Conservation (phyloP, 768 basidiomycete genomes). For the Melanogaster broomeanus region DNA sequence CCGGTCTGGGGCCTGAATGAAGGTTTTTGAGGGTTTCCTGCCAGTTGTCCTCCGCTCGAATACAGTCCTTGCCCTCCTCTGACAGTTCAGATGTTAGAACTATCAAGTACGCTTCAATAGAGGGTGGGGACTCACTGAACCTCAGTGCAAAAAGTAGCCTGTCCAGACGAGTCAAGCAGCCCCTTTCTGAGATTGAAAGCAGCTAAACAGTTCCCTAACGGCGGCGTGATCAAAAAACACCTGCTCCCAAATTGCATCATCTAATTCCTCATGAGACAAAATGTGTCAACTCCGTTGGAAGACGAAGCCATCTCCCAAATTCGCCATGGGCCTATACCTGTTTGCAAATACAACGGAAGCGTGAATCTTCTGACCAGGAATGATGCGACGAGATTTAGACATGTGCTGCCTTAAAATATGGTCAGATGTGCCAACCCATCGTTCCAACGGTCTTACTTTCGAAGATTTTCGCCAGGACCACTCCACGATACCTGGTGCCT, state of each 20-base stretch:
- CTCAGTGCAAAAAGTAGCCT: slow-evolving; percentile 18
- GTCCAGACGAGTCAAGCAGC: slow-evolving; percentile 14
- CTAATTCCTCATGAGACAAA: slow-evolving; percentile 3
- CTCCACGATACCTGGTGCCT: slow-evolving; percentile 18
- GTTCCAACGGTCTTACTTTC: not conserved
- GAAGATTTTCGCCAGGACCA: slow-evolving; percentile 11
- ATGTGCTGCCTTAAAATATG: slow-evolving; percentile 8
- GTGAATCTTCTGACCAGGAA: slow-evolving; percentile 20
- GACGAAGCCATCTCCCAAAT: slow-evolving; percentile 17
- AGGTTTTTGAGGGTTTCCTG: not conserved
- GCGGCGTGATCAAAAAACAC: slow-evolving; percentile 13
- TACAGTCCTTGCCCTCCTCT: slow-evolving; percentile 7
- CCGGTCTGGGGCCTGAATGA: slow-evolving; percentile 3
- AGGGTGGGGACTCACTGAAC: slow-evolving; percentile 9
- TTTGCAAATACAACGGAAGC: slow-evolving; percentile 22
- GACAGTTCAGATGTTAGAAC: not conserved
- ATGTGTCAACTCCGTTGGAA: slow-evolving; percentile 5
- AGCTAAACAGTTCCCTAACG: slow-evolving; percentile 7
- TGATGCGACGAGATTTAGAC: slow-evolving; percentile 15
- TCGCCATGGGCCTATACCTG: slow-evolving; percentile 15
- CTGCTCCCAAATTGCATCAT: slow-evolving; percentile 14
- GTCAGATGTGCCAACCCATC: not conserved
- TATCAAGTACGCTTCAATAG: not conserved
- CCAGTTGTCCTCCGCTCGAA: not conserved
- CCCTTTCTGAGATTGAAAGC: slow-evolving; percentile 9